These are phyloP conservation scores for Zygoascus flipseniorum DNA, from an alignment of 805 yeast species.

Conservation along the genomic window DNA sequence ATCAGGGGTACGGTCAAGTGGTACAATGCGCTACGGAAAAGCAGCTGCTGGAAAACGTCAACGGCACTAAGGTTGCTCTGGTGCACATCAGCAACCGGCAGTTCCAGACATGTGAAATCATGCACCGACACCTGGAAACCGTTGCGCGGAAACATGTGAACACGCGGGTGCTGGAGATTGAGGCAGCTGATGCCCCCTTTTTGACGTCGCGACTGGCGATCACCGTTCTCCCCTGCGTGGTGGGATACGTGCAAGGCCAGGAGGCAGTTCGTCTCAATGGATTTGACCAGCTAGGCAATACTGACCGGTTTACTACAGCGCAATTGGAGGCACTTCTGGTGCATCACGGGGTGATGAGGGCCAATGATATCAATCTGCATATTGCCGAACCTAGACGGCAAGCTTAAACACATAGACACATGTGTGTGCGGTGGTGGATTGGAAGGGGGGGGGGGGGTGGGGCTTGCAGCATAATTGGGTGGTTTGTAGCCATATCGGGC, in stretches of 20 bases:
- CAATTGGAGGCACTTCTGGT: slow-evolving; percentile 37
- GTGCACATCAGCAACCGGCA: slow-evolving; percentile 57
- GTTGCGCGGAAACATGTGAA: slow-evolving; percentile 53
- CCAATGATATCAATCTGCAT: not conserved
- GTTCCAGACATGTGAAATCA: slow-evolving; percentile 51
- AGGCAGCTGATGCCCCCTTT: slow-evolving; percentile 65
- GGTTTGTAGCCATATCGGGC: too few relatives aligned
- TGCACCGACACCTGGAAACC: slow-evolving; percentile 39
- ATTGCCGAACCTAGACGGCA: not conserved
- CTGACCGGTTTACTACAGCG: slow-evolving; percentile 39
- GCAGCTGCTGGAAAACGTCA: slow-evolving; percentile 44
- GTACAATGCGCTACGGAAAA: slow-evolving; percentile 42
- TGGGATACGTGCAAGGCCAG: slow-evolving; percentile 50
- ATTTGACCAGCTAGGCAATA: slow-evolving; percentile 47
- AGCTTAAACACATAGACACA: too few relatives aligned
- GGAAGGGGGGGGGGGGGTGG: not conserved
- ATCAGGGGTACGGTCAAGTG: slow-evolving; percentile 39
- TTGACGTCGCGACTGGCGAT: slow-evolving; percentile 54
- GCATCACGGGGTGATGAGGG: slow-evolving; percentile 11
- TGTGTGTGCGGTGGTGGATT: too few relatives aligned
- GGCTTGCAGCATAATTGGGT: not conserved
- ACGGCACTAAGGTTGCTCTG: slow-evolving; percentile 36
- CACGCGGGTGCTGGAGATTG: slow-evolving; percentile 38
- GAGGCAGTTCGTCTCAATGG: slow-evolving; percentile 60
- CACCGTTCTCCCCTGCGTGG: slow-evolving; percentile 63